A percentile compares a stretch with the other conserved stretches of the same genome.
Evolutionary conservation across 1,284 basidiomycete genomes (phyloP).

Genomic region (Ustilago crameri): DNA sequence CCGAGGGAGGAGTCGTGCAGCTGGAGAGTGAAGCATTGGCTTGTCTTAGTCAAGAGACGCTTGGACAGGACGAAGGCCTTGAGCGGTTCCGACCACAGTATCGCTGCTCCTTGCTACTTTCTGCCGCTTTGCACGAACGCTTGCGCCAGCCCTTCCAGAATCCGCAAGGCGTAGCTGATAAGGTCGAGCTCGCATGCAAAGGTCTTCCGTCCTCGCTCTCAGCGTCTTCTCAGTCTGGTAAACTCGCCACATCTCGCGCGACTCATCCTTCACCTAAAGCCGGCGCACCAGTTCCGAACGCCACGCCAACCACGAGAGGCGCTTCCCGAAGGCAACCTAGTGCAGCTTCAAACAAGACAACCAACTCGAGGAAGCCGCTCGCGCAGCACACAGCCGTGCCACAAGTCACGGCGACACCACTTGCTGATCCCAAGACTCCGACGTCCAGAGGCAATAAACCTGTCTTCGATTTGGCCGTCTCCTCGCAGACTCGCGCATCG

Average conservation of each 20-base stretch:
- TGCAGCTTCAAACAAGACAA: constrained; percentile 2
- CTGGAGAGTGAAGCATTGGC: constrained; percentile 24
- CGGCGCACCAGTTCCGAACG: neutral
- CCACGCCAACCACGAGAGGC: constrained; percentile 12
- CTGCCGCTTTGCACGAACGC: constrained; percentile 24
- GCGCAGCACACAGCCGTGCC: constrained; percentile 26
- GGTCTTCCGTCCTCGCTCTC: constrained; percentile 10
- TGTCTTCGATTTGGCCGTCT: constrained; percentile 7
- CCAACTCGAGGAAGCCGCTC: constrained; percentile 19
- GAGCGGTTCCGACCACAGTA: constrained; percentile 35
- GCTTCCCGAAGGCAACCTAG: constrained; percentile 13
- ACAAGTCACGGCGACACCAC: constrained; percentile 15
- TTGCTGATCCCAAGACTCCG: constrained; percentile 16
- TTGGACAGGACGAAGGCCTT: constrained; percentile 32
- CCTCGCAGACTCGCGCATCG: neutral
- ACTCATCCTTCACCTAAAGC: constrained; percentile 17
- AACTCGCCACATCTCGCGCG: constrained; percentile 8
- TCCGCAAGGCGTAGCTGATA: constrained; percentile 20
- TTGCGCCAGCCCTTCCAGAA: constrained; percentile 28
- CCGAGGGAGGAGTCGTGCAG: constrained; percentile 13
- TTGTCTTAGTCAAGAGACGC: constrained; percentile 12
- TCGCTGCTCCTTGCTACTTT: constrained; percentile 28
- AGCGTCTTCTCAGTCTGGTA: constrained; percentile 1
- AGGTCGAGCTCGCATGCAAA: constrained; percentile 39
- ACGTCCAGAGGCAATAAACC: constrained; percentile 26